phyloP scores from a whole-genome alignment of 345 rosid genomes.

The Linum lewisii region DNA sequence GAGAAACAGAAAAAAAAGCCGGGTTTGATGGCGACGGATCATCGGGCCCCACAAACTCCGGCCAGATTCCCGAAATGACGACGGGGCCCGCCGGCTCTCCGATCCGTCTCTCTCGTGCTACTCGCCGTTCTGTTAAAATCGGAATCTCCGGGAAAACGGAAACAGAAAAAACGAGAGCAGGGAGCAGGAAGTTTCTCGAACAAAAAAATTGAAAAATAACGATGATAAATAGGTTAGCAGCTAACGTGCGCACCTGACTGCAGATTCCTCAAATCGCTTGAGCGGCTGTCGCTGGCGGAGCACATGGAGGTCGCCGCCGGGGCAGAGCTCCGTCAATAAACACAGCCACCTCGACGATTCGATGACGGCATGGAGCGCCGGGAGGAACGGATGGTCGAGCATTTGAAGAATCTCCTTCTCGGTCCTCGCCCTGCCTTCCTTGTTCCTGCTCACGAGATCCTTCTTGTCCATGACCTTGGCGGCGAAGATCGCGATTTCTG shows the following conservation, averaged over 20 bases:
- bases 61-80: slow-evolving; percentile 11
- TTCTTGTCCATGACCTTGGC: slow-evolving; percentile 93
- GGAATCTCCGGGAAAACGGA: neutral
- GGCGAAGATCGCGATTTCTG: slow-evolving; percentile 26
- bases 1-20: slow-evolving; percentile 4
- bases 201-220: neutral
- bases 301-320: slow-evolving; percentile 97
- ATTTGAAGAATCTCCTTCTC: slow-evolving; percentile 75
- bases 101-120: slow-evolving; percentile 21
- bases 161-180: neutral
- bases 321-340: slow-evolving; percentile 80
- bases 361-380: slow-evolving; percentile 59
- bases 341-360: slow-evolving; percentile 83
- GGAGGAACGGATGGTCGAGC: slow-evolving; percentile 85
- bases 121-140: neutral
- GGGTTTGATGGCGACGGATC: slow-evolving; percentile 5
- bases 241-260: slow-evolving; percentile 55
- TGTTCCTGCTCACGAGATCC: slow-evolving; percentile 66
- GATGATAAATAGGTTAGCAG: neutral
- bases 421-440: slow-evolving; percentile 76
- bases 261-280: slow-evolving; percentile 74
- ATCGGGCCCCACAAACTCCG: slow-evolving; percentile 22
- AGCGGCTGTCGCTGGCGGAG: slow-evolving; percentile 75
- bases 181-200: neutral
- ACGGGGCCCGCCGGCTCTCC: slow-evolving; percentile 25